Evolutionary conservation across 202 grass and related monocot genomes (phyloP).

Genomic region (Setaria italica): DNA sequence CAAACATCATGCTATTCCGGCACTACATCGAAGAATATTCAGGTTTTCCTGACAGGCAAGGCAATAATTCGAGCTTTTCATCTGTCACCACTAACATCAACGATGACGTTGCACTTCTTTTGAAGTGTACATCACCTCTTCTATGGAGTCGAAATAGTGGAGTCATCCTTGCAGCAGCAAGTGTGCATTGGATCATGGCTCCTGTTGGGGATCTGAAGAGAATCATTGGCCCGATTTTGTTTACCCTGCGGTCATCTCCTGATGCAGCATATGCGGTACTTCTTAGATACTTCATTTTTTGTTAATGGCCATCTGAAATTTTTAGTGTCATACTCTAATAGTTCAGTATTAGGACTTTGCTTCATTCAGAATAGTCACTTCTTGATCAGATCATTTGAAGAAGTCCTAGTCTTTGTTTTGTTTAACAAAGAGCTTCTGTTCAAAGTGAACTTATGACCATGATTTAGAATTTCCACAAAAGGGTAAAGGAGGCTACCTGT

Average conservation of each 20-base stretch:
- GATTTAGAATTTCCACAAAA: neutral
- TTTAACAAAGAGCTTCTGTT: neutral
- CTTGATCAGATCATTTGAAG: constrained; percentile 12
- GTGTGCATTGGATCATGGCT: constrained; percentile 94
- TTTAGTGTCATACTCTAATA: neutral
- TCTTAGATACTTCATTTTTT: constrained; percentile 20
- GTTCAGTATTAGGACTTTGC: neutral
- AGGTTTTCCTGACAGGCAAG: constrained; percentile 36
- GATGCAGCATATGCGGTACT: constrained; percentile 90
- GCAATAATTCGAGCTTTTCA: constrained; percentile 31
- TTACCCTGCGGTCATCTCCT: constrained; percentile 77
- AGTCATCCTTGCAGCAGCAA: constrained; percentile 83
- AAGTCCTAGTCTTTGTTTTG: constrained; percentile 19
- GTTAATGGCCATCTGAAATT: neutral
- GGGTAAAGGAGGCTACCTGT: neutral
- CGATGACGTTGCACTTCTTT: constrained; percentile 73
- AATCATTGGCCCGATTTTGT: constrained; percentile 80
- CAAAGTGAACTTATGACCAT: neutral
- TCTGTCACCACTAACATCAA: constrained; percentile 60
- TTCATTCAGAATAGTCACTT: constrained; percentile 12
- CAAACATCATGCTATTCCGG: constrained; percentile 55
- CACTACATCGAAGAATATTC: constrained; percentile 68
- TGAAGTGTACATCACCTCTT: constrained; percentile 82
- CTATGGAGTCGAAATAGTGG: constrained; percentile 93
- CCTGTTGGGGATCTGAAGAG: constrained; percentile 61